Conservation (phyloP, 768 basidiomycete genomes). For the Thelephora aurantiotincta region DNA sequence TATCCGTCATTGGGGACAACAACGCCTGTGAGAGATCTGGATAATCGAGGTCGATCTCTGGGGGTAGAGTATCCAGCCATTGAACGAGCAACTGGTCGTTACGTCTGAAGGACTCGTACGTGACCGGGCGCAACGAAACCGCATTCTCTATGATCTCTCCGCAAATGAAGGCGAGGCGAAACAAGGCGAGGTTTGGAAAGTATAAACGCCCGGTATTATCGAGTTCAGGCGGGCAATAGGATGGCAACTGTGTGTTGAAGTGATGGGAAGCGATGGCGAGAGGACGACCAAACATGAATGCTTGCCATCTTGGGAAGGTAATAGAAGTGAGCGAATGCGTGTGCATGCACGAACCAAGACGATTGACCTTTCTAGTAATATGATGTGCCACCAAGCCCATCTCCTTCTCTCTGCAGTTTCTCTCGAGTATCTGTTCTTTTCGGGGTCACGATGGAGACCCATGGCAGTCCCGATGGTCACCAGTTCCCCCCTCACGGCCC, state of each 20-base stretch:
- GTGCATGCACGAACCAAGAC: background rate
- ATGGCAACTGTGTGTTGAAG: conserved; percentile 71
- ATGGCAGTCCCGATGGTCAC: conserved; percentile 66
- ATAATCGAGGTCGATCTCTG: conserved; percentile 65
- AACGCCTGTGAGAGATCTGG: conserved; percentile 60
- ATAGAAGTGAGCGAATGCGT: conserved; percentile 3
- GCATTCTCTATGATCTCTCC: conserved; percentile 82
- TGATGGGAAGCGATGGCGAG: conserved; percentile 65
- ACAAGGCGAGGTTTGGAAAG: conserved; percentile 62
- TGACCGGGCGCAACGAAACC: conserved; percentile 57
- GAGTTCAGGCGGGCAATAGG: conserved; percentile 45
- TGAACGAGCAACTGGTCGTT: conserved; percentile 58
- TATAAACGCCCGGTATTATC: conserved; percentile 56
- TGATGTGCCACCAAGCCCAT: conserved; percentile 88
- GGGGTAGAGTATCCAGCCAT: conserved; percentile 69
- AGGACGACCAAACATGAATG: conserved; percentile 77
- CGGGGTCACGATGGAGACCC: conserved; percentile 81
- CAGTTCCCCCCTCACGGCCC: conserved; percentile 61
- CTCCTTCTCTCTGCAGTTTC: conserved; percentile 63
- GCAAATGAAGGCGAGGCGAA: conserved; percentile 60
- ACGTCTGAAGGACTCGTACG: conserved; percentile 57
- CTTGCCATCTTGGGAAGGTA: conserved; percentile 51
- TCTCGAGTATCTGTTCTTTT: conserved; percentile 55
- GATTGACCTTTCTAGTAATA: conserved; percentile 64
- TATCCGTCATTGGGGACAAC: conserved; percentile 42